Percentiles rank a stretch among this genome's conserved stretches.
These are phyloP conservation scores for Myxozyma melibiosi DNA, from an alignment of 805 yeast genomes.

Conservation along the genomic window DNA sequence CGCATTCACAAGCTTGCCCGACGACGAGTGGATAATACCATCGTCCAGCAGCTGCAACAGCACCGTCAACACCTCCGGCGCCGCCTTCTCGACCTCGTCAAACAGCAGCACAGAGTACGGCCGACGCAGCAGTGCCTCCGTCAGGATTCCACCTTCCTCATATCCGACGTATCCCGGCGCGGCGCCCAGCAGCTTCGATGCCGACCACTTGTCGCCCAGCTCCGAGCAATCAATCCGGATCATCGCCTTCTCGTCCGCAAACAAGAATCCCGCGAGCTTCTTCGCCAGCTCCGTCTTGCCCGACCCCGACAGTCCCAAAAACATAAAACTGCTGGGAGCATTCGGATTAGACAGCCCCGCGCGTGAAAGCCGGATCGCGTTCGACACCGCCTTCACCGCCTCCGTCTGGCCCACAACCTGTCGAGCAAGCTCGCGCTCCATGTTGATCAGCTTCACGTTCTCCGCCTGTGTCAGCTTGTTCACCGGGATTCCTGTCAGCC, in stretches of 20 bases:
- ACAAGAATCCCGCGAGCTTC: slow-evolving; percentile 92
- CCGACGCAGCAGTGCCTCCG: slow-evolving; percentile 85
- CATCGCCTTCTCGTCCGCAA: slow-evolving; percentile 95
- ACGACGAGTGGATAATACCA: slow-evolving; percentile 92
- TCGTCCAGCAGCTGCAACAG: slow-evolving; percentile 92
- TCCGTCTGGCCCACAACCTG: slow-evolving; percentile 94
- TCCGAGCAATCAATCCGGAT: slow-evolving; percentile 98
- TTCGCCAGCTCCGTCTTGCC: slow-evolving; percentile 99
- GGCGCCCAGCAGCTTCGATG: slow-evolving; percentile 92
- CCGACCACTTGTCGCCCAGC: slow-evolving; percentile 91
- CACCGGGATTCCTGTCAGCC: slow-evolving; percentile 96
- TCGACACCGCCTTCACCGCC: slow-evolving; percentile 94
- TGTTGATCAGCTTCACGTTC: slow-evolving; percentile 86
- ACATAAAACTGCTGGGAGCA: slow-evolving; percentile 86
- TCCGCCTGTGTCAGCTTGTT: slow-evolving; percentile 93
- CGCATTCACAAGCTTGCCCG: slow-evolving; percentile 91
- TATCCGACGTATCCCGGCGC: slow-evolving; percentile 97
- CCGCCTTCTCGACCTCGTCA: slow-evolving; percentile 98
- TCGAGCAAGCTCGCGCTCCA: slow-evolving; percentile 82
- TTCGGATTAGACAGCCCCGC: slow-evolving; percentile 95
- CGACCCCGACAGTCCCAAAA: slow-evolving; percentile 93
- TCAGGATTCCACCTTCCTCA: slow-evolving; percentile 95
- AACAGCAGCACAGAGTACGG: slow-evolving; percentile 96
- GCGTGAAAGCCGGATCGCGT: slow-evolving; percentile 88
- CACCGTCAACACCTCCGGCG: slow-evolving; percentile 94